Evolutionary conservation across 2,329 filamentous ascomycete genomes (phyloP).

Genomic region (Penicillium carneum): DNA sequence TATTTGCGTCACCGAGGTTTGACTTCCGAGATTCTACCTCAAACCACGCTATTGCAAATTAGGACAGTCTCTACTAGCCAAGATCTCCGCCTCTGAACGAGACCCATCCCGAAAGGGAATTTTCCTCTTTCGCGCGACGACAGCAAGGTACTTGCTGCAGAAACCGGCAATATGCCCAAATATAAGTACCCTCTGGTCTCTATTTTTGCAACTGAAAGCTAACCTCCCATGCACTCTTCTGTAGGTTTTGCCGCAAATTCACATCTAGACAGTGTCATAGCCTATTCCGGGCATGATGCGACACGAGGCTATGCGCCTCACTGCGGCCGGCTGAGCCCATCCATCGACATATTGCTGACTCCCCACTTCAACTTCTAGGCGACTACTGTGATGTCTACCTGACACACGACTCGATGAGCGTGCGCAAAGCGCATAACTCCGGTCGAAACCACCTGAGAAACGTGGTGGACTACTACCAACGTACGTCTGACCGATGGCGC

Average conservation of each 20-base stretch:
- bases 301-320: constrained; percentile 4
- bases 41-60: neutral
- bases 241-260: constrained; percentile 54
- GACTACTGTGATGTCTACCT: constrained; percentile 99
- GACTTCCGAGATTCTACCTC: neutral
- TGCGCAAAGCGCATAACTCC: constrained; percentile 97
- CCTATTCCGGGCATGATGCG: constrained; percentile 16
- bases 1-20: neutral
- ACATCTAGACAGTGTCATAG: neutral
- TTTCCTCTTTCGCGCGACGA: constrained; percentile 31
- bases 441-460: constrained; percentile 96
- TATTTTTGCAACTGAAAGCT: constrained; percentile 37
- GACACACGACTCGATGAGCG: constrained; percentile 99
- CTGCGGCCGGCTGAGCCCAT: neutral
- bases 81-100: neutral
- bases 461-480: constrained; percentile 98
- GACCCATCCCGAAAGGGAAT: constrained; percentile 25
- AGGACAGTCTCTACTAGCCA: neutral
- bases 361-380: constrained; percentile 53
- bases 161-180: constrained; percentile 75
- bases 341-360: constrained; percentile 19
- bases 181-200: constrained; percentile 66
- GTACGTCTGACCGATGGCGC: constrained; percentile 54
- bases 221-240: constrained; percentile 69
- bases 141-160: constrained; percentile 28